Percentiles rank a stretch among this genome's conserved stretches.
Conservation (phyloP, 495 filamentous ascomycete species). For the Podospora tetraspora region DNA sequence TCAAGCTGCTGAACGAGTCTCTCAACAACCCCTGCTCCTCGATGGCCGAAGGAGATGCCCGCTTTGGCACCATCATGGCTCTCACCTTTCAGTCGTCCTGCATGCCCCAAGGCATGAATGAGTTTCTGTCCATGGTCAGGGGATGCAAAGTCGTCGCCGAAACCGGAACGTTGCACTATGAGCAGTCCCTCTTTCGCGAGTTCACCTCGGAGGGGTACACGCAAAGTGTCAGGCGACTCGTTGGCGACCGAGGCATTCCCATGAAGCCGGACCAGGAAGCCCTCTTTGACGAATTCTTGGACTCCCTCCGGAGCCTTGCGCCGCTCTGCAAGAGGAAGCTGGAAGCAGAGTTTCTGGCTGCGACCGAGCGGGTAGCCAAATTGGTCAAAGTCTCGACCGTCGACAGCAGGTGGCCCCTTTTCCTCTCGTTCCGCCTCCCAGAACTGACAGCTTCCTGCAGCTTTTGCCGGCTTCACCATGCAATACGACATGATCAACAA, state of each 20-base stretch:
- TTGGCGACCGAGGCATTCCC: not conserved
- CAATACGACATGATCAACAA: conserved; percentile 18
- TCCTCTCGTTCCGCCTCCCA: not conserved
- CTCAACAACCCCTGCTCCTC: conserved; percentile 31
- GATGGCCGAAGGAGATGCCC: conserved; percentile 39
- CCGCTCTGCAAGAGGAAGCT: conserved; percentile 25
- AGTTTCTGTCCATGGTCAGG: conserved; percentile 52
- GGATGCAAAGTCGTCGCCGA: conserved; percentile 45
- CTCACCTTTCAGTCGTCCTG: conserved; percentile 51
- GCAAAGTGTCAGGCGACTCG: conserved; percentile 17
- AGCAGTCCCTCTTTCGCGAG: conserved; percentile 38
- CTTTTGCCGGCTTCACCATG: conserved; percentile 19
- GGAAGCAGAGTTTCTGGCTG: conserved; percentile 24
- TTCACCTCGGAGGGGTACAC: conserved; percentile 28
- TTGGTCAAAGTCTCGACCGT: conserved; percentile 18
- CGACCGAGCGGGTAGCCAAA: conserved; percentile 22
- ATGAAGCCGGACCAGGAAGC: conserved; percentile 17
- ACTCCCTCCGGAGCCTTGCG: conserved; percentile 21
- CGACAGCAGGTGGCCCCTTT: conserved; percentile 17
- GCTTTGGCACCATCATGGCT: conserved; percentile 46
- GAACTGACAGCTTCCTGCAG: conserved; percentile 10
- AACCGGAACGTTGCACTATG: conserved; percentile 25
- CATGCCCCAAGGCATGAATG: conserved; percentile 49
- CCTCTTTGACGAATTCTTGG: conserved; percentile 28
- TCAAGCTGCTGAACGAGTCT: conserved; percentile 38